Conservation (phyloP, 768 basidiomycete genomes). For the Tulasnella sp. region DNA sequence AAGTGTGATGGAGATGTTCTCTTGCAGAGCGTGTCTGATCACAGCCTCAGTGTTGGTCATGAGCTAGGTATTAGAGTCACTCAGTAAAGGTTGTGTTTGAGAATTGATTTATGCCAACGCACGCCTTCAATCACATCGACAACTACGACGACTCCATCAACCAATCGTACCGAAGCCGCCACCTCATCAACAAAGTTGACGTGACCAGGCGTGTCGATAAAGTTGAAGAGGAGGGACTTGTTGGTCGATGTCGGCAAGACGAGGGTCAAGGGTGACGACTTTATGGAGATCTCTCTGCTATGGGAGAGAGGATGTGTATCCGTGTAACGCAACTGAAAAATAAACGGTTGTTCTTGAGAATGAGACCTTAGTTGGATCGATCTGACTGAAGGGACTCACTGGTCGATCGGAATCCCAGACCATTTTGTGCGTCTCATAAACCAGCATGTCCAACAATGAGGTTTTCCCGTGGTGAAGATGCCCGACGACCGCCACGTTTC, state of each 20-base stretch:
- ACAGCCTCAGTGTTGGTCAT: conserved; percentile 89
- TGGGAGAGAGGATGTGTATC: conserved; percentile 88
- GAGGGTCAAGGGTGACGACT: conserved; percentile 94
- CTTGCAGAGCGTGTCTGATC: conserved; percentile 81
- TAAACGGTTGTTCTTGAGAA: too few species aligned
- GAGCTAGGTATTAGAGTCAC: conserved; percentile 36
- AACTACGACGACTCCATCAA: conserved; percentile 84
- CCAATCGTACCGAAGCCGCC: conserved; percentile 72
- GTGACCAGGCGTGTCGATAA: conserved; percentile 96
- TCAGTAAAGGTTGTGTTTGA: conserved; percentile 13
- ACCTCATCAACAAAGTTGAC: conserved; percentile 99
- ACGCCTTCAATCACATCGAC: conserved; percentile 99
- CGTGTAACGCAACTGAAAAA: conserved; percentile 74
- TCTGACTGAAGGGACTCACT: too few species aligned
- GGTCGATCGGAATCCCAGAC: conserved; percentile 86
- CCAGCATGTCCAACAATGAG: conserved; percentile 90
- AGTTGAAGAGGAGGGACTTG: conserved; percentile 86
- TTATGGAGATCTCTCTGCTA: conserved; percentile 84
- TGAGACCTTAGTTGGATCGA: too few species aligned
- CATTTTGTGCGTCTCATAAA: conserved; percentile 92
- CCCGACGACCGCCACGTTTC: conserved; percentile 92
- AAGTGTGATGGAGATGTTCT: conserved; percentile 79
- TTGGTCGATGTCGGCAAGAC: conserved; percentile 72
- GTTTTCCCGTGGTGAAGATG: conserved; percentile 99
- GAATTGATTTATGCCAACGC: conserved; percentile 26